Conservation (phyloP, 306 rosid species). For the Hylodesmum podocarpum region DNA sequence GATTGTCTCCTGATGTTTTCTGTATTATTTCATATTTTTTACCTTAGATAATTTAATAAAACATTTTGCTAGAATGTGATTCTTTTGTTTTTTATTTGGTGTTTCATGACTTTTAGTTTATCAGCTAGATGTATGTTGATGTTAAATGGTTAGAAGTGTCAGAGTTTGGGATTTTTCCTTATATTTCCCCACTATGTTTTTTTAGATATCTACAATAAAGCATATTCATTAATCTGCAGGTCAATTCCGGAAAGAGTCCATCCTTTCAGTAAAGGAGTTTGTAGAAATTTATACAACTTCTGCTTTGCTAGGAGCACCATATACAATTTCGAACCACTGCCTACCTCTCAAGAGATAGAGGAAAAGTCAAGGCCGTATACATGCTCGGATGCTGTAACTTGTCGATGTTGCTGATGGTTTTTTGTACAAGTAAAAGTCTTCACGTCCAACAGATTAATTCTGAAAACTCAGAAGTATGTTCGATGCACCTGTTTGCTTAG, state of each 20-base stretch:
- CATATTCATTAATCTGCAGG: conserved; percentile 46
- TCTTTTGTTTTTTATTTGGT: conserved; percentile 8
- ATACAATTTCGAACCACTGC: conserved; percentile 59
- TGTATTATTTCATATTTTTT: conserved; percentile 4
- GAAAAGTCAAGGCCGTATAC: conserved; percentile 72
- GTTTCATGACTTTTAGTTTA: background rate
- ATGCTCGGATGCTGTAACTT: conserved; percentile 54
- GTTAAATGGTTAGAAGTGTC: background rate
- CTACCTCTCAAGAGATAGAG: conserved; percentile 58
- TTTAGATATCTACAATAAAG: conserved; percentile 10
- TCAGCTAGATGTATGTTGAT: conserved; percentile 8
- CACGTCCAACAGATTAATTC: conserved; percentile 2
- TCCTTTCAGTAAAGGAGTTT: conserved; percentile 85
- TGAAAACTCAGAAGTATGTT: conserved; percentile 24
- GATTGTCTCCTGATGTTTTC: conserved; percentile 17
- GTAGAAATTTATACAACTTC: conserved; percentile 71
- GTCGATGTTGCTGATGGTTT: conserved; percentile 78
- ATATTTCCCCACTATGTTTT: background rate
- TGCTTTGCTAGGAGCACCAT: conserved; percentile 53
- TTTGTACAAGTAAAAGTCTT: conserved; percentile 20
- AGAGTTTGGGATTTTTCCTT: background rate
- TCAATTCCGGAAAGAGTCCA: conserved; percentile 76
- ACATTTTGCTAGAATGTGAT: conserved; percentile 16
- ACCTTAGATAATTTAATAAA: conserved; percentile 12
- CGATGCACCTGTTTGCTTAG: conserved; percentile 23